Percentiles rank a stretch among this genome's conserved stretches.
Conservation (phyloP, 495 filamentous ascomycete genomes). For the Aspergillus ellipticus region DNA sequence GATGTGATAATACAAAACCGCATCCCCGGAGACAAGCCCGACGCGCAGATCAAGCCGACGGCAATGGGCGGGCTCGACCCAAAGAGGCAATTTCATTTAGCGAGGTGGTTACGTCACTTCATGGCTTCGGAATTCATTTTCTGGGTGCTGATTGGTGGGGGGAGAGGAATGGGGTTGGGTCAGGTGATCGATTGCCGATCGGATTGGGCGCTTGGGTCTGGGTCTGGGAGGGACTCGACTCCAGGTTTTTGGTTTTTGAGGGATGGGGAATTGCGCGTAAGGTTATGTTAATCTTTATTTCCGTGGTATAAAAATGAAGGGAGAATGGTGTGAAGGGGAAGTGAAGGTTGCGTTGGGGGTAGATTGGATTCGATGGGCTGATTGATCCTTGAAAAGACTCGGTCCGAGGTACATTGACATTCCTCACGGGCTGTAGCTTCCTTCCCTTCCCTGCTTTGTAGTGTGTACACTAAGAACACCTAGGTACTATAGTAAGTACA, state of each 20-base stretch:
- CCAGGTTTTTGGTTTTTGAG: no score
- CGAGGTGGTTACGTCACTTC: neutral
- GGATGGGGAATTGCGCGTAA: neutral
- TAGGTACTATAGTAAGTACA: no score
- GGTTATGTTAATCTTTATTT: neutral
- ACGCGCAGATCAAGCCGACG: neutral
- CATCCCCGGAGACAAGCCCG: no score
- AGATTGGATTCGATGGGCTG: neutral
- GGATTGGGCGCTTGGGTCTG: no score
- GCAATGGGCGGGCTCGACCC: neutral
- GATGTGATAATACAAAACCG: no score
- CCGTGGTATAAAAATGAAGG: neutral
- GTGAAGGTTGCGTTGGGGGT: neutral
- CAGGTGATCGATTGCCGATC: conserved; percentile 1
- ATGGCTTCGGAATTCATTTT: neutral
- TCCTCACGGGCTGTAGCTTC: no score
- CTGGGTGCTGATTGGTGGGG: neutral
- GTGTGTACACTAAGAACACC: no score
- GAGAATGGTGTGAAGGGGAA: neutral
- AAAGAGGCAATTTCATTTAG: neutral
- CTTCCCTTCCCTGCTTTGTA: neutral
- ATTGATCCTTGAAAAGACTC: neutral
- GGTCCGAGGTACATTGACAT: conserved; percentile 1
- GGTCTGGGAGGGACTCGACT: no score
- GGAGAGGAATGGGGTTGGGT: neutral